Conservation (phyloP, 2,329 filamentous ascomycete species). For the Clarireedia paspali region DNA sequence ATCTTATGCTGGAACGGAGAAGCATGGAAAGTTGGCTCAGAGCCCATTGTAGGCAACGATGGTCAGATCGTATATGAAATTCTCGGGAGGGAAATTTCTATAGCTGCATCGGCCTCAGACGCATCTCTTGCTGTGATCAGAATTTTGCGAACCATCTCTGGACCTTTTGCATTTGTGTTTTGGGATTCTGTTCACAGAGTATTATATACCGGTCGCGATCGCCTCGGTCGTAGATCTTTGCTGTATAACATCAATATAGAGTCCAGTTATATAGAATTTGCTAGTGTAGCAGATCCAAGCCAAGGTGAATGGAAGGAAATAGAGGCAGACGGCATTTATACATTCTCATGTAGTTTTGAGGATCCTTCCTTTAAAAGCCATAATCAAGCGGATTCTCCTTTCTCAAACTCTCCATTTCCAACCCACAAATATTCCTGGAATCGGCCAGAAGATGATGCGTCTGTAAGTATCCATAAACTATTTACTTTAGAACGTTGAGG, state of each 20-base stretch:
- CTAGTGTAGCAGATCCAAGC: constrained; percentile 58
- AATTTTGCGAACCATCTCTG: constrained; percentile 56
- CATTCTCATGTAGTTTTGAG: constrained; percentile 16
- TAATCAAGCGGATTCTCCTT: not conserved
- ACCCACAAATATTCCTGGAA: constrained; percentile 13
- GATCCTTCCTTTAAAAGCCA: not conserved
- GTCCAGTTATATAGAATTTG: constrained; percentile 47
- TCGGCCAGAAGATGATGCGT: not conserved
- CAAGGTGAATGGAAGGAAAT: constrained; percentile 65
- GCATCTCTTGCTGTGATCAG: constrained; percentile 36
- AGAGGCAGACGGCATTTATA: constrained; percentile 73
- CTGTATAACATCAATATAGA: constrained; percentile 45
- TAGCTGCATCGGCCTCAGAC: constrained; percentile 12
- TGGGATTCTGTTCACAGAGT: constrained; percentile 55
- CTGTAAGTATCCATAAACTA: not conserved
- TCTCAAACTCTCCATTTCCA: constrained; percentile 8
- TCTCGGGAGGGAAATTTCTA: constrained; percentile 37
- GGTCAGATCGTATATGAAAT: constrained; percentile 59
- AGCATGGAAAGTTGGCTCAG: constrained; percentile 67
- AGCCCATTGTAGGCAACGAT: constrained; percentile 66
- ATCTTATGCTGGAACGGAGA: constrained; percentile 96
- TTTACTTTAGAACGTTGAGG: not conserved
- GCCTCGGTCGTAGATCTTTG: constrained; percentile 78
- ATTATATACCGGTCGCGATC: constrained; percentile 80
- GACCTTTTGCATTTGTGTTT: constrained; percentile 87